Evolutionary conservation across 371 early-diverging fungal species (phyloP).

Genomic region (Syncephalastrum monosporum): DNA sequence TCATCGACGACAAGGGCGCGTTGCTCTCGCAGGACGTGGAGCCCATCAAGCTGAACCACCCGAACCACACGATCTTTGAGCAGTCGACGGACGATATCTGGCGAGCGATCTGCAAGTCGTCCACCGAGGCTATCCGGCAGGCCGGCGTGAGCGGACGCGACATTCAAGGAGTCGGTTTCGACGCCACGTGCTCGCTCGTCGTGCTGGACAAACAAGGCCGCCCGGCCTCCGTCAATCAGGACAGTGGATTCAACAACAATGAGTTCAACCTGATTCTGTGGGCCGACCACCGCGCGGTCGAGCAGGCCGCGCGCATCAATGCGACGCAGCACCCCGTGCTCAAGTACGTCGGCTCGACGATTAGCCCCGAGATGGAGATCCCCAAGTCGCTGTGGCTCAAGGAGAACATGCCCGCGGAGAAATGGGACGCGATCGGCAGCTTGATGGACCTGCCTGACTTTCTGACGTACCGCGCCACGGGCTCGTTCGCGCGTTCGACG

Average conservation of each 20-base stretch:
- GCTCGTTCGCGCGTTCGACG: constrained; percentile 46
- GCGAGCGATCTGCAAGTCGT: constrained; percentile 51
- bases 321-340: constrained; percentile 59
- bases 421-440: constrained; percentile 54
- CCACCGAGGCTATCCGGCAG: constrained; percentile 35
- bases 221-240: constrained; percentile 54
- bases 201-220: constrained; percentile 49
- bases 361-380: constrained; percentile 76
- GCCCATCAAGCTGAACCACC: constrained; percentile 46
- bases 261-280: constrained; percentile 68
- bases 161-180: constrained; percentile 71
- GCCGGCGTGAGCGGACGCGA: constrained; percentile 31
- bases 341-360: constrained; percentile 60
- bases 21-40: constrained; percentile 50
- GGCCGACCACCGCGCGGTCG: constrained; percentile 74
- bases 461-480: constrained; percentile 67
- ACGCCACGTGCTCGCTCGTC: constrained; percentile 77
- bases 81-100: constrained; percentile 74
- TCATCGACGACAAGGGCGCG: constrained; percentile 53
- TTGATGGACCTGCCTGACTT: constrained; percentile 78
- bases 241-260: constrained; percentile 37
- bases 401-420: constrained; percentile 48
- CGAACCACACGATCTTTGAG: constrained; percentile 59
- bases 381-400: constrained; percentile 75
- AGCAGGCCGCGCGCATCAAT: constrained; percentile 66